Conservation (phyloP, 257 asterid species). For the Avicennia marina region DNA sequence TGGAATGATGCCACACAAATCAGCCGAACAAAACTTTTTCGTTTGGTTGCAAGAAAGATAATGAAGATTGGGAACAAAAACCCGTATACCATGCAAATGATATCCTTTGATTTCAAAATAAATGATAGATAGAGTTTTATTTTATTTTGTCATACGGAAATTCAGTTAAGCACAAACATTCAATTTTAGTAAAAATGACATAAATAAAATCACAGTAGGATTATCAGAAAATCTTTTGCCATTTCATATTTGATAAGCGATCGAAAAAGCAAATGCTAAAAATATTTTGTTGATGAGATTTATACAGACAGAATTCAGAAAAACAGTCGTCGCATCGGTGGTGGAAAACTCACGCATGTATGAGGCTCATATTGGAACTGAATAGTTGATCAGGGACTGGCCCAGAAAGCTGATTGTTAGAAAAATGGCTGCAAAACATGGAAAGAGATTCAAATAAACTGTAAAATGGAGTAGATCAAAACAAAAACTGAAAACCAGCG, state of each 20-base stretch:
- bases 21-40: too few species aligned
- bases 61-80: too few species aligned
- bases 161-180: too few species aligned
- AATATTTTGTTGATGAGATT: not conserved
- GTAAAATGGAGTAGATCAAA: not conserved
- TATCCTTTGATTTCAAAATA: too few species aligned
- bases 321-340: too few species aligned
- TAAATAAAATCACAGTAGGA: not conserved
- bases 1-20: too few species aligned
- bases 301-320: too few species aligned
- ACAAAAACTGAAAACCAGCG: not conserved
- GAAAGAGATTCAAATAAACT: not conserved
- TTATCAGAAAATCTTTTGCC: not conserved
- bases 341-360: slow-evolving; percentile 74
- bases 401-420: slow-evolving; percentile 72
- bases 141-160: too few species aligned
- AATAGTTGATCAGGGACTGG: slow-evolving; percentile 50
- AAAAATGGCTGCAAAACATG: slow-evolving; percentile 58
- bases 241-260: not conserved
- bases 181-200: too few species aligned
- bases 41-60: too few species aligned
- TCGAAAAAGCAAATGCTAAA: not conserved
- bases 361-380: slow-evolving; percentile 54
- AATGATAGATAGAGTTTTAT: not conserved
- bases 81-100: too few species aligned